phyloP scores from a whole-genome alignment of 495 filamentous ascomycete genomes.

The Neurospora sp. region DNA sequence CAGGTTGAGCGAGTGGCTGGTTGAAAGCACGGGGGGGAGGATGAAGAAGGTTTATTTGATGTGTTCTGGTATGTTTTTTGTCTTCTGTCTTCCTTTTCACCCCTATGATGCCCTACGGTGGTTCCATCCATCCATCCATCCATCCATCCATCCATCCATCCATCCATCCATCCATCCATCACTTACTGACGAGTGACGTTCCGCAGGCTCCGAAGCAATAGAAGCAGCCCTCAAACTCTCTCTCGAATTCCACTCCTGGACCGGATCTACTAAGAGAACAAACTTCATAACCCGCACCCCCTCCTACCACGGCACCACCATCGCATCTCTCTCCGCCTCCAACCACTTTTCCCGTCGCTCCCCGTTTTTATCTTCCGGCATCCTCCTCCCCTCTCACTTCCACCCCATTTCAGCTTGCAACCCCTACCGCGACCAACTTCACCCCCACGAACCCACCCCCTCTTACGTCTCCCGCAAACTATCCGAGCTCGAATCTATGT shows the following conservation, averaged over 20 bases:
- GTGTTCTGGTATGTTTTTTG: conserved; percentile 39
- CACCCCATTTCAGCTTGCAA: conserved; percentile 56
- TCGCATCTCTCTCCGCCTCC: conserved; percentile 50
- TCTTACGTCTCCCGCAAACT: conserved; percentile 21
- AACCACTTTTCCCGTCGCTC: conserved; percentile 46
- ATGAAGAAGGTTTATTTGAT: conserved; percentile 36
- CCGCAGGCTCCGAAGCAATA: conserved; percentile 62
- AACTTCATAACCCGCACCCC: conserved; percentile 53
- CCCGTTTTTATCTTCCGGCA: conserved; percentile 45
- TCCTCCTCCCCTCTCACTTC: conserved; percentile 26
- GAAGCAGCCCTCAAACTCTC: conserved; percentile 60
- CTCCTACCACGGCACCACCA: conserved; percentile 63
- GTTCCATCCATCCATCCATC: not conserved
- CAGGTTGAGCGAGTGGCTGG: conserved; percentile 26
- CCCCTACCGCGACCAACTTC: conserved; percentile 30
- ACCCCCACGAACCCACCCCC: not conserved
- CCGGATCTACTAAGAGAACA: too few species aligned
- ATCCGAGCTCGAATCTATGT: conserved; percentile 54
- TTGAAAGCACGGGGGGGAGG: conserved; percentile 30
- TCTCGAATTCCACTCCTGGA: conserved; percentile 51
- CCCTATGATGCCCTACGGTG: too few species aligned
- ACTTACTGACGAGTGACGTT: too few species aligned
- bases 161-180: not conserved
- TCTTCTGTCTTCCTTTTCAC: too few species aligned
- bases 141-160: not conserved